A percentile compares a stretch with the other conserved stretches of the same genome.
phyloP scores from a whole-genome alignment of 1,284 basidiomycete genomes.

The Ustilago xerochloae region DNA sequence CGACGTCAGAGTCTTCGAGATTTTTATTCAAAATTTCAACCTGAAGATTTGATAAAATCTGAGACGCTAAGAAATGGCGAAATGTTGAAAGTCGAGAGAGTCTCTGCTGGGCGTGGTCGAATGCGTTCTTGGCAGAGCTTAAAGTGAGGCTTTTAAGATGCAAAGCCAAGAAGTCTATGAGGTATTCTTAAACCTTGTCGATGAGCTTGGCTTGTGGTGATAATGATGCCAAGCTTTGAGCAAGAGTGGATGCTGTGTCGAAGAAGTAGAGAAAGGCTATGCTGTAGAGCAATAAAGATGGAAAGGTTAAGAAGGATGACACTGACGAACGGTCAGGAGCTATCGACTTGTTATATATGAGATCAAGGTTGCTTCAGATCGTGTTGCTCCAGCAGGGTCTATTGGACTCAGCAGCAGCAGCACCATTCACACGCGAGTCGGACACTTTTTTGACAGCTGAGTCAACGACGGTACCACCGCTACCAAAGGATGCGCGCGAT shows the following conservation, averaged over 20 bases:
- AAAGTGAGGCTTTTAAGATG: neutral
- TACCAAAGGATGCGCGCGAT: too few species aligned
- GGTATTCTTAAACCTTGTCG: neutral
- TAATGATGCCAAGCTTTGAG: neutral
- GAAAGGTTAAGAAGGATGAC: neutral
- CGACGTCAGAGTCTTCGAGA: neutral
- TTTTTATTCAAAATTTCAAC: slow-evolving; percentile 1
- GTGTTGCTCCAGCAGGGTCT: neutral
- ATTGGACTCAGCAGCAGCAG: neutral
- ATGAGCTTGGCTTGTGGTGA: neutral
- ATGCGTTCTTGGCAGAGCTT: neutral
- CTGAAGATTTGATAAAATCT: too few species aligned
- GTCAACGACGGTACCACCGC: neutral
- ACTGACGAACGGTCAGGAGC: neutral
- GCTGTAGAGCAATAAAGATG: neutral
- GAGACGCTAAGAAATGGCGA: slow-evolving; percentile 4
- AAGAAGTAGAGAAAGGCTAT: neutral
- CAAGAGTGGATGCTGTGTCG: neutral
- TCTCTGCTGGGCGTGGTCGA: neutral
- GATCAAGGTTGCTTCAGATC: neutral
- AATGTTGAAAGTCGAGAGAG: neutral
- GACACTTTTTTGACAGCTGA: neutral
- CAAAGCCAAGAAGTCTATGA: neutral
- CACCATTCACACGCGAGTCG: neutral
- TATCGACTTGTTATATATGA: neutral